Conservation (phyloP, 495 filamentous ascomycete genomes). For the Talaromyces proteolyticus region DNA sequence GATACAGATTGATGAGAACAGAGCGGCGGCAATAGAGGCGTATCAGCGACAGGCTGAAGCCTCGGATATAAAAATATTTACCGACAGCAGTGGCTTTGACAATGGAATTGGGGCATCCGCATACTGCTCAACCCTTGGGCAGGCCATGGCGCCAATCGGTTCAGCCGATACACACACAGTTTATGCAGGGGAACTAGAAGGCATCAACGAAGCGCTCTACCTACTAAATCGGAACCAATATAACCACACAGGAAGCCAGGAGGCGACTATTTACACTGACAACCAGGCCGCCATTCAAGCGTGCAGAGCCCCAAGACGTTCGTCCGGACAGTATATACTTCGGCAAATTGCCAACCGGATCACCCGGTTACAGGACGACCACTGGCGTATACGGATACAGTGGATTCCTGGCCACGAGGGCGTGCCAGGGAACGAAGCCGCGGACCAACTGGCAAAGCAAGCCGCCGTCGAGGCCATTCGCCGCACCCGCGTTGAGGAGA, state of each 20-base stretch:
- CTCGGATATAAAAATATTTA: background rate
- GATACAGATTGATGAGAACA: background rate
- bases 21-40: background rate
- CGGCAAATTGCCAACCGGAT: background rate
- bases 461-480: background rate
- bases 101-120: background rate
- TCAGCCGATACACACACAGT: background rate
- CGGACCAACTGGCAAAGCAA: background rate
- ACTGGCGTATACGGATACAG: slow-evolving; percentile 1
- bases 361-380: background rate
- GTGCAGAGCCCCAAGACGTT: slow-evolving; percentile 5
- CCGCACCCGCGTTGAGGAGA: background rate
- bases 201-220: background rate
- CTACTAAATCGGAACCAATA: background rate
- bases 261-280: slow-evolving; percentile 9
- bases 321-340: slow-evolving; percentile 9
- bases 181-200: background rate
- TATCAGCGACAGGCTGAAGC: background rate
- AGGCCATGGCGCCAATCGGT: background rate
- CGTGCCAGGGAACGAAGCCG: background rate
- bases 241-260: background rate
- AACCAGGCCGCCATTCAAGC: slow-evolving; percentile 10
- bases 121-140: background rate
- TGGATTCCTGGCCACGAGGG: slow-evolving; percentile 7
- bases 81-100: background rate